Evolutionary conservation across 164 flowering plant genomes (phyloP), one percentile per base, ranked within the genome.

Genomic region (Tetracentron sinense): DNA sequence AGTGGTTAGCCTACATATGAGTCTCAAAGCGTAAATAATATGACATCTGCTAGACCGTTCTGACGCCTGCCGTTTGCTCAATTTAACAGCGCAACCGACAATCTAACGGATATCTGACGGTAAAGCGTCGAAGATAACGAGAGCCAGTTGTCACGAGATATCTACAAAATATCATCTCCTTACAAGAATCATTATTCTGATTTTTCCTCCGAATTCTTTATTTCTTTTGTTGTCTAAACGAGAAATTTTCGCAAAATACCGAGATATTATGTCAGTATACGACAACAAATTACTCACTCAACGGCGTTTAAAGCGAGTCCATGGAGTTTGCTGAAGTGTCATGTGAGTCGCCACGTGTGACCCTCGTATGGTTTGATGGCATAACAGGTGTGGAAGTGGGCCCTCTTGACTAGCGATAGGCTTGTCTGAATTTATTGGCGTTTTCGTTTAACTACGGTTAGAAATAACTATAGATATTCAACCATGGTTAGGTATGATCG

Each of bases 11-110:
- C n/a, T n/a, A n/a, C n/a, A n/a, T n/a, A n/a, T n/a, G n/a, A n/a
- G n/a, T n/a, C n/a, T n/a, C n/a, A n/a, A n/a, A n/a, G n/a, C n/a
- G n/a, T n/a, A n/a, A n/a, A n/a, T n/a, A n/a, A n/a, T n/a, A n/a
- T n/a, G n/a, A n/a, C n/a, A n/a, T n/a, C n/a, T n/a, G n/a, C 21
- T 57, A 25, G 68, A 65, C 62, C 68, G 62, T 65, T 57, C 62
- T 65, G 68, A 57, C 62, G 48, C 17, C 25, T 57, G 12, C 2
- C 44, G 11, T 28, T 35, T 26, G 6, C 16, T 3, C n/a, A 7
- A 3, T 22, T 21, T 48, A 65, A 65, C 69, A 48, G 62, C 38
- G 42, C 50, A 31, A 38, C 69, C 69, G 62, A 58, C 69, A 65
- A 46, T 15, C 47, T 58, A 33, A 65, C 44, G 61, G 46, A 3